phyloP scores from a whole-genome alignment of 371 early-diverging fungal species.

The Lichtheimia ornata region DNA sequence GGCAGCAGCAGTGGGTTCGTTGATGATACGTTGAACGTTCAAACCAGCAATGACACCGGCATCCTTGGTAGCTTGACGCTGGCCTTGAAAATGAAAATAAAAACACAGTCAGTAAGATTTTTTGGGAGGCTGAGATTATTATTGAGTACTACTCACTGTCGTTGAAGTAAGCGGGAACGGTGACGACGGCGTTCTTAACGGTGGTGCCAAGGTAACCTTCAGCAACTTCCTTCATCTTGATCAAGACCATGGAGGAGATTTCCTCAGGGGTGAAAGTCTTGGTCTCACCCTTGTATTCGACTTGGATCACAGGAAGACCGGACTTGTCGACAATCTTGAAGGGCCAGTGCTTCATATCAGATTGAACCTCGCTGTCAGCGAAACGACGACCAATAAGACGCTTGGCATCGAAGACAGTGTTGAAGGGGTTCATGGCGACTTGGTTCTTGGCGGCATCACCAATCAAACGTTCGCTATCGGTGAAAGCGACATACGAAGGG shows the following conservation, averaged over 20 bases:
- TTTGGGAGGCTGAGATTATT: not conserved
- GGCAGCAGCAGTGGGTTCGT: constrained; percentile 96
- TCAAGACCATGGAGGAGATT: constrained; percentile 90
- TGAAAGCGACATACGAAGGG: constrained; percentile 95
- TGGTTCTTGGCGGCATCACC: constrained; percentile 96
- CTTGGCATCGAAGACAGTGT: constrained; percentile 95
- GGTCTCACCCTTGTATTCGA: constrained; percentile 78
- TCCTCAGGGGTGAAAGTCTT: constrained; percentile 89
- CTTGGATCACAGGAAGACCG: constrained; percentile 78
- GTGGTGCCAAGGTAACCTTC: constrained; percentile 84
- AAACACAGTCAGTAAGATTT: not conserved
- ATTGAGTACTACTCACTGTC: constrained; percentile 21
- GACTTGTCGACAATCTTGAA: constrained; percentile 79
- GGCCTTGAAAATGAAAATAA: constrained; percentile 50
- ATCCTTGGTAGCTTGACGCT: constrained; percentile 87
- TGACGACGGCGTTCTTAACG: constrained; percentile 91
- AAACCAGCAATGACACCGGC: constrained; percentile 82
- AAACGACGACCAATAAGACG: constrained; percentile 96
- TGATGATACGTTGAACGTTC: constrained; percentile 85
- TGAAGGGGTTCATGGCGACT: constrained; percentile 79
- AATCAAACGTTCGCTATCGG: constrained; percentile 89
- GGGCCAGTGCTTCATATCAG: constrained; percentile 92
- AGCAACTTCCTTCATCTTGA: constrained; percentile 91
- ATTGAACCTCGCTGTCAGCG: constrained; percentile 83
- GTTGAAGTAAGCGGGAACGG: constrained; percentile 92